Evolutionary conservation across 1,139 yeast species (phyloP), one percentile per base, ranked within the genome.

Genomic region (Ashbya aceris): DNA sequence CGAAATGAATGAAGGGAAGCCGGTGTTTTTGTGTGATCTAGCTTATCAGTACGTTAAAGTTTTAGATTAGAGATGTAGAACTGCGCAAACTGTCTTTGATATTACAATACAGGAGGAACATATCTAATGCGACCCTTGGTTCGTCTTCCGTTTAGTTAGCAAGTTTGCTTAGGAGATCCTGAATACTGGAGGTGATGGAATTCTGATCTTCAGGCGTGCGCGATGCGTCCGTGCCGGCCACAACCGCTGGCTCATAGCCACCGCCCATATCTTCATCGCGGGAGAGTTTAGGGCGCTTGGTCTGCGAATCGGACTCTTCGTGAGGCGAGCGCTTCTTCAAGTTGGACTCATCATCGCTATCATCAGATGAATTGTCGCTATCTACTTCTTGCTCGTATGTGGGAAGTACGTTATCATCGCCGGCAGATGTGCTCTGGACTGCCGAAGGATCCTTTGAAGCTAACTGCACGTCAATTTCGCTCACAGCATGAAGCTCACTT

Each of bases 121-220:
- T 17, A 17, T 17, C 23, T 17, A 17, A 17, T 17, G 23, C 23
- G 23, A 17, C 23, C 23, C 23, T 17, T 17, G 23, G 23, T 17
- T 6, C 23, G 23, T 17, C 23, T 17, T 17, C 23, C 27, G 20
- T 30, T 48, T 42, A 60, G 42, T 49, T 57, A 9, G 64, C 63
- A 30, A 60, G 46, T 44, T 55, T 60, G 47, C 64, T 60, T 42
- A 60, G 45, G 33, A 60, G 42, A 41, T 60, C 64, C 38, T 60
- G 64, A 33, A 60, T 59, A 43, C 53, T 59, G 3, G 63, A 58
- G 2, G 62, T 56, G 8, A 58, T 56, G 8, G 49, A 34, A 8
- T 23, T 34, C 27, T 34, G 37, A n/a, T 34, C 37, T 10, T 34
- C 43, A 11, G 49, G 39, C 14, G 49, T 40, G 11, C 48, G 46